Conservation (phyloP, 78 protist species). For the Guillardia theta region DNA sequence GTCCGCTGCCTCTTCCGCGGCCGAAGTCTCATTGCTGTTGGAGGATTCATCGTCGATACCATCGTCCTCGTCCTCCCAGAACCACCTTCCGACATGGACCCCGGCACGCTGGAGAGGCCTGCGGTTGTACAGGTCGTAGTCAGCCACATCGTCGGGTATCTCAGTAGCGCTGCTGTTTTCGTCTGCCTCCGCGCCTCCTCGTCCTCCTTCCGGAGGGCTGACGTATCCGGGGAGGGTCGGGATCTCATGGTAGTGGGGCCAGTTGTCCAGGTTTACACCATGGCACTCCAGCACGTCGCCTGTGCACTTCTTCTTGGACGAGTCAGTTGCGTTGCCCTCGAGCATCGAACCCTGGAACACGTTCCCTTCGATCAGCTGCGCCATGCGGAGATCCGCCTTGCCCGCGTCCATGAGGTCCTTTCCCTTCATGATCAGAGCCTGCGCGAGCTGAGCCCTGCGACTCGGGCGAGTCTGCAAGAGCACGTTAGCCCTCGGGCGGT, state of each 20-base stretch:
- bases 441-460: too few relatives aligned
- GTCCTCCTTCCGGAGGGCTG: too few relatives aligned
- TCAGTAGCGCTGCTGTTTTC: not conserved
- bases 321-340: not conserved
- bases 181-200: too few relatives aligned
- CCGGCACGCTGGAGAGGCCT: not conserved
- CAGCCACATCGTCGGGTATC: not conserved
- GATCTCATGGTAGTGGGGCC: not conserved
- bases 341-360: not conserved
- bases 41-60: not conserved
- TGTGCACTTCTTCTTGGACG: not conserved
- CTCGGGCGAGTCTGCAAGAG: too few relatives aligned
- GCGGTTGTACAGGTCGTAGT: not conserved
- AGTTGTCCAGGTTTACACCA: not conserved
- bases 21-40: not conserved
- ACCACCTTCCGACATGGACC: not conserved
- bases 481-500: too few relatives aligned
- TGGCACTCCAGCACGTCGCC: not conserved
- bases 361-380: not conserved
- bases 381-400: not conserved
- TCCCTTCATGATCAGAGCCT: not conserved
- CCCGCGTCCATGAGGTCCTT: not conserved
- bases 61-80: not conserved
- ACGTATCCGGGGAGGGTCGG: not conserved
- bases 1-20: not conserved